Evolutionary conservation across 305 asterid species (phyloP).

Genomic region (Withania somnifera): DNA sequence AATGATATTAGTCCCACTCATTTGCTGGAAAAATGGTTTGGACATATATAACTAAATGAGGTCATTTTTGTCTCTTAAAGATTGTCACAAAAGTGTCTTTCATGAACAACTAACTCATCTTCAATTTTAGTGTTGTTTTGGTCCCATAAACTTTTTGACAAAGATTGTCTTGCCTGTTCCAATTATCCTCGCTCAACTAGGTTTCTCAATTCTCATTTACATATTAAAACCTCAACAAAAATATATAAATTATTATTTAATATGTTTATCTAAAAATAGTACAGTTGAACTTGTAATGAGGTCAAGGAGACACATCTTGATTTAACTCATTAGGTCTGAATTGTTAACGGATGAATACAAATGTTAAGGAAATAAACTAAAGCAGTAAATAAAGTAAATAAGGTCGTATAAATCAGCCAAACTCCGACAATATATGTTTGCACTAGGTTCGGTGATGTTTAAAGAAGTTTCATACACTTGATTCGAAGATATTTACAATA

Average conservation of each 20-base stretch:
- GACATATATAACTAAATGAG: slow-evolving; percentile 10
- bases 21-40: slow-evolving; percentile 6
- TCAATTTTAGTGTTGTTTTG: background rate
- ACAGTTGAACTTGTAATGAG: background rate
- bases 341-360: background rate
- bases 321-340: background rate
- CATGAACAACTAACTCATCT: background rate
- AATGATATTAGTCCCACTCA: slow-evolving; percentile 6
- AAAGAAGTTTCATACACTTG: too few relatives aligned
- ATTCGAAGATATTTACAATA: too few relatives aligned
- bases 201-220: too few relatives aligned
- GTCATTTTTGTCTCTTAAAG: background rate
- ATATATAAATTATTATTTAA: too few relatives aligned
- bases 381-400: background rate
- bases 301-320: background rate
- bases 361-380: background rate
- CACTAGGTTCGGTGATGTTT: background rate
- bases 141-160: background rate
- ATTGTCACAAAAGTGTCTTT: background rate
- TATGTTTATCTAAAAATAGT: too few relatives aligned
- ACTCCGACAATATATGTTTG: background rate
- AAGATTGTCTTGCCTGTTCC: slow-evolving; percentile 2
- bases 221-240: too few relatives aligned
- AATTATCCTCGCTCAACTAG: background rate
- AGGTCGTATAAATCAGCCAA: background rate